Evolutionary conservation across 2,329 filamentous ascomycete genomes (phyloP), one percentile per base, ranked within the genome.

Genomic region (Trichophaea hybrida): DNA sequence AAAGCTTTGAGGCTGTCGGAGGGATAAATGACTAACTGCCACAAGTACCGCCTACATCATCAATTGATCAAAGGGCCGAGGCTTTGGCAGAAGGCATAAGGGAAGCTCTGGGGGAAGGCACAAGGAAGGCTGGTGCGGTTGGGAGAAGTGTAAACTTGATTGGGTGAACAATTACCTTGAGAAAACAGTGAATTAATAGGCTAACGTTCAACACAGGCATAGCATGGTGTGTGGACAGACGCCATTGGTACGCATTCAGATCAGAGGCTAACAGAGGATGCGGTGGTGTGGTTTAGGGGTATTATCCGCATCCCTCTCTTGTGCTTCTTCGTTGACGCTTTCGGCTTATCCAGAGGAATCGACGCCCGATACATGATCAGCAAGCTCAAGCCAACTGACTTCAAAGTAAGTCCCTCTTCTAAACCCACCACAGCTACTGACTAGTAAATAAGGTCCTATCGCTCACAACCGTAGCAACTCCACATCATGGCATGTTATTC

Each of bases 331-430:
- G 24, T 24, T 24, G 24, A 24, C 55, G 24, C 40, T 33, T 32
- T 43, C 12, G 13, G 15, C 31, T n/a, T 43, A 10, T 37, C 34
- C 8, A 55, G 53, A 52, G 81, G 82, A 1, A 74, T 85, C 2
- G 82, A 84, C 69, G 78, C 80, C 7, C 75, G 82, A 50, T 82
- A 82, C 70, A 82, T 84, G 80, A 79, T 84, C 57, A 79, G 80
- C 24, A 74, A 75, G 55, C 73, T 83, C 10, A 72, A 72, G 46
- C 78, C 77, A 1, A 60, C 55, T 32, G 57, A 55, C 17, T 66
- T 69, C 33, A 66, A 66, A 32, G 64, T 62, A 15, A 37, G 38
- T 6, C 62, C 64, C 33, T 62, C 58, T 12, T 55, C 55, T n/a
- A 37, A 49, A 17, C 17, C 24, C 17, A 32, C 15, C 13, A 15